Evolutionary conservation across 495 filamentous ascomycete species (phyloP).

Genomic region (Penicillium silybi): DNA sequence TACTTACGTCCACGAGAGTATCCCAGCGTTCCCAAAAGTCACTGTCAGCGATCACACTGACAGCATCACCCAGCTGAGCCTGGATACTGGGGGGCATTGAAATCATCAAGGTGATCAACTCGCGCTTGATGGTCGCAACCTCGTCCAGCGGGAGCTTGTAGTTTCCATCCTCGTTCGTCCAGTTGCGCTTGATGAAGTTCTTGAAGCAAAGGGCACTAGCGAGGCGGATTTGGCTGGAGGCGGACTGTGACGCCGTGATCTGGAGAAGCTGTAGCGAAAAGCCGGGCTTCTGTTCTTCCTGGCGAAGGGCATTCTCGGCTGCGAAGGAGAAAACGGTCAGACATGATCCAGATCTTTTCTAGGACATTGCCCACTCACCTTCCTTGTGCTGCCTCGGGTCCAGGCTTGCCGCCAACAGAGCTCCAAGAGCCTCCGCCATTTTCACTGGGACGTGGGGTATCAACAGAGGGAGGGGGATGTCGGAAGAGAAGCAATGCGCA

Average conservation of each 20-base stretch:
- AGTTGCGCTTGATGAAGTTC: constrained; percentile 92
- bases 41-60: constrained; percentile 94
- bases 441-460: constrained; percentile 36
- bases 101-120: constrained; percentile 96
- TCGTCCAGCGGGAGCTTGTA: constrained; percentile 79
- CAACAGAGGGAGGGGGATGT: constrained; percentile 17
- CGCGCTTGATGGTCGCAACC: constrained; percentile 83
- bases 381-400: constrained; percentile 81
- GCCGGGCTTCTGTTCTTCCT: constrained; percentile 71
- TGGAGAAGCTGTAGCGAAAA: constrained; percentile 87
- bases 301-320: constrained; percentile 78
- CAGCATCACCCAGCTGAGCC: constrained; percentile 89
- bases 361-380: constrained; percentile 51
- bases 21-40: constrained; percentile 97
- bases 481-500: not conserved
- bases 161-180: constrained; percentile 87
- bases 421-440: constrained; percentile 74
- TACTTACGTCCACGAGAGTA: constrained; percentile 71
- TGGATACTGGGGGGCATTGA: constrained; percentile 81
- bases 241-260: constrained; percentile 70
- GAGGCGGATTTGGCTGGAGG: constrained; percentile 72
- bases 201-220: constrained; percentile 96
- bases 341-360: not conserved
- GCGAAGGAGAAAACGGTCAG: constrained; percentile 18
- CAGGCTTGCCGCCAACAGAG: constrained; percentile 78